Evolutionary conservation across 2,329 filamentous ascomycete species (phyloP).

Genomic region (Purpureocillium takamizusanense): DNA sequence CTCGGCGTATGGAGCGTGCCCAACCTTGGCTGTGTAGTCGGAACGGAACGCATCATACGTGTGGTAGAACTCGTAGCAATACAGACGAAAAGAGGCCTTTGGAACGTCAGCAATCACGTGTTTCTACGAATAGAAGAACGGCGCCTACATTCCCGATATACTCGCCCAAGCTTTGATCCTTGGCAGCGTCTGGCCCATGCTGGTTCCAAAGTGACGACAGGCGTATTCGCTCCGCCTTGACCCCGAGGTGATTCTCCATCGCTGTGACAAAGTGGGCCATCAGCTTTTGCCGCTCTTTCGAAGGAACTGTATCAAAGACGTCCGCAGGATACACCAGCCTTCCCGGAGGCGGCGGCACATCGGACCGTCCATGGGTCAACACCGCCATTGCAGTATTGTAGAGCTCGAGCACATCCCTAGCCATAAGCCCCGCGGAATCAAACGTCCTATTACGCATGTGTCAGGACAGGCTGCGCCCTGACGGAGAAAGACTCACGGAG

Average conservation of each 20-base stretch:
- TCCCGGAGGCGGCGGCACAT: constrained; percentile 2
- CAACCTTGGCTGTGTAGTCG: constrained; percentile 14
- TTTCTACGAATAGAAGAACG: too few species aligned
- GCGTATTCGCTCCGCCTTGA: constrained; percentile 10
- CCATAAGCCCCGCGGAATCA: constrained; percentile 13
- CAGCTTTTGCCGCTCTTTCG: constrained; percentile 6
- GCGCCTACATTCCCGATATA: constrained; percentile 20
- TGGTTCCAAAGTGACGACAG: constrained; percentile 12
- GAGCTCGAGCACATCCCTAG: constrained; percentile 16
- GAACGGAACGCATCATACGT: constrained; percentile 17
- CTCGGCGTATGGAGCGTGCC: constrained; percentile 17
- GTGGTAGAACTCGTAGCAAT: constrained; percentile 23
- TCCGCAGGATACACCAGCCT: constrained; percentile 18
- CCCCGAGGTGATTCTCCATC: constrained; percentile 13
- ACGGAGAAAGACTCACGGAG: constrained; percentile 9
- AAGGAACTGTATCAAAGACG: constrained; percentile 3
- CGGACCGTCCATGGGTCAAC: constrained; percentile 4
- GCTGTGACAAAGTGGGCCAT: constrained; percentile 13
- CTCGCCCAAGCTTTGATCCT: constrained; percentile 11
- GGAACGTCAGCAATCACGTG: not conserved
- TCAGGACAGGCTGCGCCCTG: not conserved
- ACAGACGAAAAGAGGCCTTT: constrained; percentile 19
- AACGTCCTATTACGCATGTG: constrained; percentile 5
- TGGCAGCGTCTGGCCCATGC: constrained; percentile 12
- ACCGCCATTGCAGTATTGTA: constrained; percentile 9